These are phyloP conservation scores for Amauroascus verrucosus DNA, from an alignment of 2,329 filamentous ascomycete genomes.

Conservation along the genomic window DNA sequence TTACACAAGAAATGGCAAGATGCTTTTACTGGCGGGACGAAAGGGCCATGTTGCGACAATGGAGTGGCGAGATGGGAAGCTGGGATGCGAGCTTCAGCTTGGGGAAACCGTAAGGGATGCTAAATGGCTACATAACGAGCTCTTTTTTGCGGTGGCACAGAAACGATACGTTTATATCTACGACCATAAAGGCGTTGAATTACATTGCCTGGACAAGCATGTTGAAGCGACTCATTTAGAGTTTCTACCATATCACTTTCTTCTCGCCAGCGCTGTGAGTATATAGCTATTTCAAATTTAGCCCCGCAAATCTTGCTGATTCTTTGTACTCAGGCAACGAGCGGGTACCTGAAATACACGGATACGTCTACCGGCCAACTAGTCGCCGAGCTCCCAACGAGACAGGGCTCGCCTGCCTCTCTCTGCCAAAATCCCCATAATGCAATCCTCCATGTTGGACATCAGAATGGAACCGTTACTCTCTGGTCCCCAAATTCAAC, in stretches of 20 bases:
- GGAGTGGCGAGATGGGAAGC: conserved; percentile 87
- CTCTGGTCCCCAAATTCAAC: conserved; percentile 90
- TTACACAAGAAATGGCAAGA: conserved; percentile 80
- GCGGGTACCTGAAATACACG: conserved; percentile 83
- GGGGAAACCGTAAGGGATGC: conserved; percentile 83
- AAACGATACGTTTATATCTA: conserved; percentile 98
- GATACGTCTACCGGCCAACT: conserved; percentile 89
- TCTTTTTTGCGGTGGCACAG: conserved; percentile 86
- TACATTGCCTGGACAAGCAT: conserved; percentile 85
- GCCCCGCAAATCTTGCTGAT: not conserved
- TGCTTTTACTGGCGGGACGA: conserved; percentile 72
- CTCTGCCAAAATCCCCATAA: conserved; percentile 86
- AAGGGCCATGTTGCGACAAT: conserved; percentile 95
- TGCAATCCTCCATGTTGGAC: conserved; percentile 80
- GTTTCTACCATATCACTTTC: conserved; percentile 91
- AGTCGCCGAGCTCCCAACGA: conserved; percentile 74
- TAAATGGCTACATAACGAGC: conserved; percentile 88
- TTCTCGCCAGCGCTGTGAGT: conserved; percentile 73
- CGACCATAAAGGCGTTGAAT: conserved; percentile 77
- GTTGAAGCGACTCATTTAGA: conserved; percentile 88
- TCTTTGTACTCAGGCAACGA: conserved; percentile 49
- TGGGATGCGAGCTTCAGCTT: conserved; percentile 84
- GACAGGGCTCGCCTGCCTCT: conserved; percentile 70
- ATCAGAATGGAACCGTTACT: conserved; percentile 89
- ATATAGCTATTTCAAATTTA: not conserved